Conservation (phyloP, 2,329 filamentous ascomycete genomes). For the Zymoseptoria pseudotritici region DNA sequence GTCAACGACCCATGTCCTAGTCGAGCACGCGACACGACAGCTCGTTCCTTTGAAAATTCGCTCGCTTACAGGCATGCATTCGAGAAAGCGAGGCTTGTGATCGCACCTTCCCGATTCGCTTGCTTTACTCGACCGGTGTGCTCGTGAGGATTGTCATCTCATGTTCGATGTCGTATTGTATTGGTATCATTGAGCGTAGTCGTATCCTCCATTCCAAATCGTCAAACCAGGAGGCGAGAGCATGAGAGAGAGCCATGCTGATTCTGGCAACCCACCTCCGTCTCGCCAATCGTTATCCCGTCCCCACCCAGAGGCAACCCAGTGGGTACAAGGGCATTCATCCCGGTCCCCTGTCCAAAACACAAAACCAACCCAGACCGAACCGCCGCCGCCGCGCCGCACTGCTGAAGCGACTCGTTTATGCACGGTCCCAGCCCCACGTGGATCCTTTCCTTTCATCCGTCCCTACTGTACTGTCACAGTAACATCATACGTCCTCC, state of each 20-base stretch:
- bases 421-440: background rate
- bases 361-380: background rate
- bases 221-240: background rate
- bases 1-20: constrained; percentile 4
- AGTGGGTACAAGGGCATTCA: background rate
- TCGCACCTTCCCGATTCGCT: background rate
- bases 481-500: background rate
- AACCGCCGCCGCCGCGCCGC: too few species aligned
- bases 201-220: background rate
- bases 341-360: background rate
- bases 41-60: background rate
- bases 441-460: background rate
- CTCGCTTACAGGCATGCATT: background rate
- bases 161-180: background rate
- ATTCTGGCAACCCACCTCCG: background rate
- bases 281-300: background rate
- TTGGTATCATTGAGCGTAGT: background rate
- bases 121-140: background rate
- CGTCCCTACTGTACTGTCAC: too few species aligned
- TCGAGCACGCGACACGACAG: background rate
- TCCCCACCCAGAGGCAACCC: background rate
- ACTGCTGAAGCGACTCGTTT: background rate
- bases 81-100: background rate
- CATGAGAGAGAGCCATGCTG: background rate
- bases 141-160: background rate